These are phyloP conservation scores for Fusarium buxicola DNA, from an alignment of 2,329 filamentous ascomycete genomes.

Conservation along the genomic window DNA sequence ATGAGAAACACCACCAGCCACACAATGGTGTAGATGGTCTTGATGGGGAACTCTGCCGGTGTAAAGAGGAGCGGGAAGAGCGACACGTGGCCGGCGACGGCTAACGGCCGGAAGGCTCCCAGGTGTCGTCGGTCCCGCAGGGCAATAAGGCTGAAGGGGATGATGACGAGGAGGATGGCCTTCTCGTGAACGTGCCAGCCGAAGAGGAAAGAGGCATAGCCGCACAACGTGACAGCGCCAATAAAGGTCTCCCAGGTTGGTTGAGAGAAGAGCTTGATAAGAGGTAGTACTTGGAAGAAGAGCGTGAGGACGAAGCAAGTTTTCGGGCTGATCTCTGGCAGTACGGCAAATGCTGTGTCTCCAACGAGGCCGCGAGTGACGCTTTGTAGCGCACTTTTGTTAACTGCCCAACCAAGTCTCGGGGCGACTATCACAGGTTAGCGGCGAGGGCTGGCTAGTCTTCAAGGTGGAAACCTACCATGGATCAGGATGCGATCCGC, in stretches of 20 bases:
- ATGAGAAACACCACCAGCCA: slow-evolving; percentile 91
- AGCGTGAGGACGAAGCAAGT: slow-evolving; percentile 87
- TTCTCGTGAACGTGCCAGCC: slow-evolving; percentile 99
- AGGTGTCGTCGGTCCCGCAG: slow-evolving; percentile 91
- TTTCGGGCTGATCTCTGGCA: slow-evolving; percentile 85
- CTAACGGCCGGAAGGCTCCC: slow-evolving; percentile 89
- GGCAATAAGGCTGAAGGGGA: slow-evolving; percentile 93
- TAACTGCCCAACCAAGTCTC: slow-evolving; percentile 78
- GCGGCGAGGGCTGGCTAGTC: background rate
- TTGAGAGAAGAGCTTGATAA: slow-evolving; percentile 83
- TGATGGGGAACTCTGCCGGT: slow-evolving; percentile 90
- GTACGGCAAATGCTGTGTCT: slow-evolving; percentile 91
- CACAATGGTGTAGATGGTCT: slow-evolving; percentile 90
- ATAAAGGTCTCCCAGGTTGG: slow-evolving; percentile 92
- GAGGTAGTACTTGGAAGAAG: slow-evolving; percentile 80
- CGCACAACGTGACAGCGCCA: slow-evolving; percentile 89
- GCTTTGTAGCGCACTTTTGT: slow-evolving; percentile 81
- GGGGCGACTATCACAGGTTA: slow-evolving; percentile 74
- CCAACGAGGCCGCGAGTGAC: slow-evolving; percentile 94
- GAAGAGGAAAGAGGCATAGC: slow-evolving; percentile 96
- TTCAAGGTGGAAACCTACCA: slow-evolving; percentile 61
- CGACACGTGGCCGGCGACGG: slow-evolving; percentile 93
- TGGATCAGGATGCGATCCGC: slow-evolving; percentile 84
- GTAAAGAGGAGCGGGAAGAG: slow-evolving; percentile 96
- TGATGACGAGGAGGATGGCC: slow-evolving; percentile 91